Conservation (phyloP, 2,329 filamentous ascomycete genomes). For the Neofusicoccum umdonicola region DNA sequence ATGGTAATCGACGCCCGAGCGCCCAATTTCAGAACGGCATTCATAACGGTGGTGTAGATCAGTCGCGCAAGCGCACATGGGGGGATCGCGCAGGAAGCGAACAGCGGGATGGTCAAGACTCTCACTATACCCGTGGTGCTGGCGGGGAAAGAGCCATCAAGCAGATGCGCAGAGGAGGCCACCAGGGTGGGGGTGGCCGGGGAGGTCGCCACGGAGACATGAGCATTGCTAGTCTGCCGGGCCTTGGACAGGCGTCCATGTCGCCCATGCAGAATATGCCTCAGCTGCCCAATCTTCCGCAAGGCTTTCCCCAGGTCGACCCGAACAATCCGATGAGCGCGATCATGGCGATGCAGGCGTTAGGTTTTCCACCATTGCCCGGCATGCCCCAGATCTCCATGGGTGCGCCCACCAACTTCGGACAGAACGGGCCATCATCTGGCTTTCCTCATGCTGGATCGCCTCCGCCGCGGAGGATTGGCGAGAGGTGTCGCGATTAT, state of each 20-base stretch:
- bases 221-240: constrained; percentile 16
- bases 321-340: constrained; percentile 61
- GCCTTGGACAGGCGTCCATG: constrained; percentile 33
- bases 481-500: constrained; percentile 64
- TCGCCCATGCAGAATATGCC: constrained; percentile 25
- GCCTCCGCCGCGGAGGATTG: constrained; percentile 29
- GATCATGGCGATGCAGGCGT: constrained; percentile 61
- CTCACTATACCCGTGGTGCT: constrained; percentile 32
- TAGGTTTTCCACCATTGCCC: constrained; percentile 43
- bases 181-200: constrained; percentile 18
- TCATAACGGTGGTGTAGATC: constrained; percentile 24
- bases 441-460: constrained; percentile 22
- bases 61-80: constrained; percentile 56
- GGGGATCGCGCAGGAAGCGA: constrained; percentile 53
- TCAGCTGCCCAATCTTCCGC: constrained; percentile 40
- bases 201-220: constrained; percentile 17
- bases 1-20: constrained; percentile 22
- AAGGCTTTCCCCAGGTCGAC: constrained; percentile 55
- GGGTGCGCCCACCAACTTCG: constrained; percentile 19
- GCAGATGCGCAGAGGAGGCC: constrained; percentile 56
- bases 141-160: constrained; percentile 52
- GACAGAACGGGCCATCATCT: background rate
- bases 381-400: constrained; percentile 45
- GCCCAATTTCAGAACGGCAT: constrained; percentile 19
- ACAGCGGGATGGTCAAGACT: constrained; percentile 38